Conservation (phyloP, 164 flowering plant genomes). For the Berberis vulgaris region DNA sequence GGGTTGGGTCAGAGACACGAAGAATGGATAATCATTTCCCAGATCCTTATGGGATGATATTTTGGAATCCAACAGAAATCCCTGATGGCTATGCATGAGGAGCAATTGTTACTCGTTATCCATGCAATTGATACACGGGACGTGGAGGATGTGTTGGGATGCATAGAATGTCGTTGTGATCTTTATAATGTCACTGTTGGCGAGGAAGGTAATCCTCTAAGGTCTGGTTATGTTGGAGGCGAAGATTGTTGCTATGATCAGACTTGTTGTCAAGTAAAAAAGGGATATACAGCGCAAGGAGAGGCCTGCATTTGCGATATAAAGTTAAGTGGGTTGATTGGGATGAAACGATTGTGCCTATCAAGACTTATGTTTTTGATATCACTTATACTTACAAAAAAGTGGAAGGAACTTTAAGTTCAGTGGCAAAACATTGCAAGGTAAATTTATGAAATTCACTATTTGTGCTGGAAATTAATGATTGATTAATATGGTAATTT, state of each 20-base stretch:
- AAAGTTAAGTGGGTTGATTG: constrained; percentile 79
- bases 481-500: too few species aligned
- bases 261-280: constrained; percentile 45
- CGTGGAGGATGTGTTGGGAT: constrained; percentile 63
- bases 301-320: constrained; percentile 61
- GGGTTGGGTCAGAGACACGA: constrained; percentile 82
- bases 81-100: constrained; percentile 60
- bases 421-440: constrained; percentile 33
- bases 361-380: constrained; percentile 68
- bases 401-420: neutral
- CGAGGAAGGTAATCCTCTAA: constrained; percentile 36
- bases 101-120: constrained; percentile 67
- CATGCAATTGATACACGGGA: constrained; percentile 93
- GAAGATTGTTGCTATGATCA: constrained; percentile 64
- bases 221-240: constrained; percentile 59
- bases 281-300: constrained; percentile 32
- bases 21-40: constrained; percentile 53
- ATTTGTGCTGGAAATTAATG: neutral
- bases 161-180: constrained; percentile 83
- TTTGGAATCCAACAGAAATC: constrained; percentile 56
- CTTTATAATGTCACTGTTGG: constrained; percentile 66
- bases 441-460: constrained; percentile 21
- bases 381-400: constrained; percentile 58
- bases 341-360: constrained; percentile 59
- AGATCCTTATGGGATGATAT: constrained; percentile 74